phyloP scores from a whole-genome alignment of 495 filamentous ascomycete species.

The Bryoglossum gracile region DNA sequence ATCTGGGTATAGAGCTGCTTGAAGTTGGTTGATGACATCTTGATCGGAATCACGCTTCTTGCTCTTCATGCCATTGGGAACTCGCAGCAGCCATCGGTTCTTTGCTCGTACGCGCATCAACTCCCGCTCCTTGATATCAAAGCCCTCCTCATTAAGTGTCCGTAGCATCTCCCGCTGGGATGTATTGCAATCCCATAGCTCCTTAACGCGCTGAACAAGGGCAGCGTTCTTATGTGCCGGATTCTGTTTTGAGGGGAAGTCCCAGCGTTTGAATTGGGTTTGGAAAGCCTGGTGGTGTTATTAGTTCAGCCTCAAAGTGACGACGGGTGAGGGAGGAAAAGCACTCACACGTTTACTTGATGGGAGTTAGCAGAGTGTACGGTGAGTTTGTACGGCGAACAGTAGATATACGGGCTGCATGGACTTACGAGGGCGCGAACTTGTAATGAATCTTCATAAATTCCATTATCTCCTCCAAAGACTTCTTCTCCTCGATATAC shows the following conservation, averaged over 20 bases:
- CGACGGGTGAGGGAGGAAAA: too few species aligned
- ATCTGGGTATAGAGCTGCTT: conserved; percentile 23
- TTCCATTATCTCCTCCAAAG: conserved; percentile 60
- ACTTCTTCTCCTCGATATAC: conserved; percentile 66
- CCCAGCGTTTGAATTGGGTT: conserved; percentile 68
- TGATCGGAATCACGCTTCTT: conserved; percentile 27
- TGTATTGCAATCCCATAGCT: conserved; percentile 70
- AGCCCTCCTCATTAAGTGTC: conserved; percentile 57
- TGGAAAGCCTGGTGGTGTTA: conserved; percentile 52
- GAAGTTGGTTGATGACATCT: conserved; percentile 25
- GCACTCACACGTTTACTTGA: too few species aligned
- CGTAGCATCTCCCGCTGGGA: conserved; percentile 64
- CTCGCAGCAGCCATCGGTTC: conserved; percentile 57
- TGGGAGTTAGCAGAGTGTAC: conserved; percentile 16
- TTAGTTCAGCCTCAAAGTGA: too few species aligned
- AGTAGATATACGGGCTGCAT: too few species aligned
- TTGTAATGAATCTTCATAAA: conserved; percentile 52
- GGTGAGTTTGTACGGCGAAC: conserved; percentile 16
- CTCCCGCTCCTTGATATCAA: conserved; percentile 60
- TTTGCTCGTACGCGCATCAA: conserved; percentile 57
- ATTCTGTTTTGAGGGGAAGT: conserved; percentile 66
- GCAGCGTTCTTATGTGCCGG: conserved; percentile 58
- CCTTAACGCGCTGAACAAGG: conserved; percentile 58
- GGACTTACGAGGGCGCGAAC: conserved; percentile 58
- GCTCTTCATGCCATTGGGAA: conserved; percentile 49